Percentiles rank a stretch among this genome's conserved stretches.
phyloP scores from a whole-genome alignment of 257 asterid species.

The Galeopsis tetrahit region DNA sequence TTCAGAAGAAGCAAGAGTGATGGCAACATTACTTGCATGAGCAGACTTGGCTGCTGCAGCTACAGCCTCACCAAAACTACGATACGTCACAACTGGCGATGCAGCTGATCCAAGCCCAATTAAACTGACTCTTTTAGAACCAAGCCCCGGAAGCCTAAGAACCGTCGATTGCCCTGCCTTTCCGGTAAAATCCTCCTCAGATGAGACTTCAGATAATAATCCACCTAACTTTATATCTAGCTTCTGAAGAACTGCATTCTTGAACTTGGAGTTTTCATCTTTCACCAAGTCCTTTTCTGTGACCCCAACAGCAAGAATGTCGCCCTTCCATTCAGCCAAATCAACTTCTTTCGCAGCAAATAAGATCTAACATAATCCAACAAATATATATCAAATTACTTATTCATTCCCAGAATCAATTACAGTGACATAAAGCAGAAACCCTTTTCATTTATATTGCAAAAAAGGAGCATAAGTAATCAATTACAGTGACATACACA shows the following conservation, averaged over 20 bases:
- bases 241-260: conserved; percentile 68
- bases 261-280: conserved; percentile 81
- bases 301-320: conserved; percentile 85
- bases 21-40: conserved; percentile 76
- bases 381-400: conserved; percentile 25
- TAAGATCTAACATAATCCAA: conserved; percentile 56
- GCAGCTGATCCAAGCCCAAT: conserved; percentile 77
- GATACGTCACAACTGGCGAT: conserved; percentile 56
- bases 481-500: neutral
- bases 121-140: conserved; percentile 79
- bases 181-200: conserved; percentile 90
- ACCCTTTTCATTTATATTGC: neutral
- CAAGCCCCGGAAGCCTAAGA: conserved; percentile 79
- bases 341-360: conserved; percentile 88
- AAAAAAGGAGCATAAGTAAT: no score
- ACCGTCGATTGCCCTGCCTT: conserved; percentile 81
- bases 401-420: conserved; percentile 10
- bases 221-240: conserved; percentile 77
- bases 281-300: conserved; percentile 73
- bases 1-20: conserved; percentile 79
- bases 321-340: conserved; percentile 95
- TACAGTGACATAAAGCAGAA: neutral
- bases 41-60: conserved; percentile 88
- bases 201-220: conserved; percentile 72
- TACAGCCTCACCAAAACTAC: conserved; percentile 86